A percentile compares a stretch with the other conserved stretches of the same genome.
phyloP scores from a whole-genome alignment of 495 filamentous ascomycete species.

The Aspergillus coremiiformis region DNA sequence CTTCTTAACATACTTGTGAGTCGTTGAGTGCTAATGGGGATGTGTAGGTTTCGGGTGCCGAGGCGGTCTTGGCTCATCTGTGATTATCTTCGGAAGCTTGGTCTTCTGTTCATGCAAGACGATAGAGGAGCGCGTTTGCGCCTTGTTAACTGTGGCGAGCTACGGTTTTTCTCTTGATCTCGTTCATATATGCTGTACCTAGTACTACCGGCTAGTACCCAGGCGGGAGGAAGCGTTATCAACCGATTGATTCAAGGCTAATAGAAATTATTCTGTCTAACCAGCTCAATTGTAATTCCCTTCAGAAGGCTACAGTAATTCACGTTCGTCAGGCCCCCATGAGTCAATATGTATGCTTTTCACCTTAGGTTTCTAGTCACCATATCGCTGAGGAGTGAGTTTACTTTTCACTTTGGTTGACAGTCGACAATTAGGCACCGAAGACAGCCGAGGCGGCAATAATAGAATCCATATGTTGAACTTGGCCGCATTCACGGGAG shows the following conservation, averaged over 20 bases:
- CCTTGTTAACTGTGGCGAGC: background rate
- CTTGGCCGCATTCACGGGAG: no score
- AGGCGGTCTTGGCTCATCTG: slow-evolving; percentile 50
- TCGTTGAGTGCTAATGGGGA: slow-evolving; percentile 1
- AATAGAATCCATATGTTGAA: no score
- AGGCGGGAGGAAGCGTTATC: background rate
- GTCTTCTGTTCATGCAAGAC: background rate
- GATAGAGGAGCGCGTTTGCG: background rate
- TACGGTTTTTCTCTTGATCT: background rate
- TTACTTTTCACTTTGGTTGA: no score
- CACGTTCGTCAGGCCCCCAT: no score
- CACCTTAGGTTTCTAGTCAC: no score
- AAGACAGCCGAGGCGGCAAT: no score
- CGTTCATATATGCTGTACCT: background rate
- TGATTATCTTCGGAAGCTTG: slow-evolving; percentile 1
- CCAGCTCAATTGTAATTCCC: no score
- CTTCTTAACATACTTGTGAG: background rate
- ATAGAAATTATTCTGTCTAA: background rate
- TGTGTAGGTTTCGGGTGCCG: slow-evolving; percentile 59
- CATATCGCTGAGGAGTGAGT: no score
- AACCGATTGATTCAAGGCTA: background rate
- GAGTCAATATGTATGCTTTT: no score
- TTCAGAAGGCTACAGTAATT: no score
- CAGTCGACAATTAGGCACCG: no score
- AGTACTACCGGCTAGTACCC: background rate